Evolutionary conservation across 2,329 filamentous ascomycete genomes (phyloP).

Genomic region (Paraphoma sp.): DNA sequence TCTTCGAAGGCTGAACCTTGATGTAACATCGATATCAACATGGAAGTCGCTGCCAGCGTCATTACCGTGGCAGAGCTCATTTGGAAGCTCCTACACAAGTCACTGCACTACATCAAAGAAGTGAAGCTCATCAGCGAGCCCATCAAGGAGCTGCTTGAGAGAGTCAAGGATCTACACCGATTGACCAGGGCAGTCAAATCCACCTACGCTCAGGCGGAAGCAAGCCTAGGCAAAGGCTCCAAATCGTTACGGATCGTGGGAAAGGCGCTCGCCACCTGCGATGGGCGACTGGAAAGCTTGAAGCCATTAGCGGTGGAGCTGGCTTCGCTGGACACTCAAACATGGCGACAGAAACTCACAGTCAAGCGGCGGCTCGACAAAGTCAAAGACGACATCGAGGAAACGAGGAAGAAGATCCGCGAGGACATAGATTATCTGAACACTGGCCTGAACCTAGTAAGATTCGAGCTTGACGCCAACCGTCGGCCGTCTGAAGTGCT

Average conservation of each 20-base stretch:
- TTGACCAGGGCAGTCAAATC: constrained; percentile 12
- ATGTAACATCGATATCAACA: constrained; percentile 2
- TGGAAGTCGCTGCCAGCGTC: constrained; percentile 20
- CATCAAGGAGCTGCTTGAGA: constrained; percentile 6
- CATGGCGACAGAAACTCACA: constrained; percentile 11
- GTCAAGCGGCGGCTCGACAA: constrained; percentile 13
- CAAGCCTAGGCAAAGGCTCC: neutral
- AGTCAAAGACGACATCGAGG: constrained; percentile 14
- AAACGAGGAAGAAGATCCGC: constrained; percentile 16
- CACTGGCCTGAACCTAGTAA: constrained; percentile 7
- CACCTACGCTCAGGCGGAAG: constrained; percentile 7
- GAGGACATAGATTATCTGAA: constrained; percentile 10
- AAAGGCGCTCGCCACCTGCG: constrained; percentile 9
- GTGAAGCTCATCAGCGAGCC: constrained; percentile 7
- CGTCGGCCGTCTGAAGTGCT: constrained; percentile 12
- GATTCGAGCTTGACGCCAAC: constrained; percentile 5
- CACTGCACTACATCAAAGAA: constrained; percentile 18
- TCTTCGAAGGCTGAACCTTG: neutral
- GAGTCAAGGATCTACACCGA: constrained; percentile 9
- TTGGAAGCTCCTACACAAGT: constrained; percentile 13
- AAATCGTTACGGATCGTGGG: constrained; percentile 8
- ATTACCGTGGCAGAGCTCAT: constrained; percentile 18
- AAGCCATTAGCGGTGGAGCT: constrained; percentile 8
- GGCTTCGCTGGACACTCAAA: constrained; percentile 10
- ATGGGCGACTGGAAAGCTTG: constrained; percentile 8